These are phyloP conservation scores for Epipyxis sp. DNA, from an alignment of 108 stramenopile species.

Conservation along the genomic window DNA sequence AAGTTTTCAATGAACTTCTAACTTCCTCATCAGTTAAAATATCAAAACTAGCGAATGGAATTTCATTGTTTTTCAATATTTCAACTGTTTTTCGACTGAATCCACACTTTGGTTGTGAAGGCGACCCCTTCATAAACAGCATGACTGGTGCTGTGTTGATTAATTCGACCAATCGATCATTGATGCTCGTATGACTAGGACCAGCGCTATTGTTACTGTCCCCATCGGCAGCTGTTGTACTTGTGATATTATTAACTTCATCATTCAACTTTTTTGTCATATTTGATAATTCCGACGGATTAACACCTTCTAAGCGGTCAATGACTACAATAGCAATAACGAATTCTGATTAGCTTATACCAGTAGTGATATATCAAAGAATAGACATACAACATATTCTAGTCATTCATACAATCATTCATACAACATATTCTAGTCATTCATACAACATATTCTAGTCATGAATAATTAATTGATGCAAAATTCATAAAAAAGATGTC, in stretches of 20 bases:
- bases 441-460: too few species aligned
- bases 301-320: constrained; percentile 79
- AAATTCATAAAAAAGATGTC: too few species aligned
- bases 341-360: too few species aligned
- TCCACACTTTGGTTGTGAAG: constrained; percentile 78
- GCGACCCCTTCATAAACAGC: constrained; percentile 95
- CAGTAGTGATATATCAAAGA: too few species aligned
- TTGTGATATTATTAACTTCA: constrained; percentile 1
- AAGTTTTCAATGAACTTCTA: constrained; percentile 50
- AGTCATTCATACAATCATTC: too few species aligned
- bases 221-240: not conserved
- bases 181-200: not conserved
- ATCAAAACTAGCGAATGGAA: constrained; percentile 59
- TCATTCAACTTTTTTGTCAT: constrained; percentile 39
- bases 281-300: constrained; percentile 60
- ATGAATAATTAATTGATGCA: too few species aligned
- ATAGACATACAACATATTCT: too few species aligned
- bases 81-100: constrained; percentile 81
- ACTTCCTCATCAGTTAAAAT: constrained; percentile 47
- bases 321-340: too few species aligned
- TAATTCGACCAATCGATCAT: constrained; percentile 55
- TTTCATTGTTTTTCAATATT: constrained; percentile 63
- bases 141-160: constrained; percentile 66
- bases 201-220: not conserved
- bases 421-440: too few species aligned